phyloP scores from a whole-genome alignment of 441 rosid species.

The Metrosideros polymorpha region DNA sequence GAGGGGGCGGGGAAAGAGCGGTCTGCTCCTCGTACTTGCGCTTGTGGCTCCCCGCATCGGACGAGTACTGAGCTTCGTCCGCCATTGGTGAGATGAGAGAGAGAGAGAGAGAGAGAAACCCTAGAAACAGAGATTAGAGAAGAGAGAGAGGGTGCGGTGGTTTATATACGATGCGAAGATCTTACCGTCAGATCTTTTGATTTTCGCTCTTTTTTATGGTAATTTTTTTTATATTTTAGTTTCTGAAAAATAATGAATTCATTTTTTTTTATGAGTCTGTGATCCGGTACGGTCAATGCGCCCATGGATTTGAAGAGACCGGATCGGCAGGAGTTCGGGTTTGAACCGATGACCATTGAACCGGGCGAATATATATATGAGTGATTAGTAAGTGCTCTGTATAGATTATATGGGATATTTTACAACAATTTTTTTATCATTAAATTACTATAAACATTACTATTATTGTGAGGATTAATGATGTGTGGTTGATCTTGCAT shows the following conservation, averaged over 20 bases:
- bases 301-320: not conserved
- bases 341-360: too few species aligned
- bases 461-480: not conserved
- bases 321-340: not conserved
- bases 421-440: not conserved
- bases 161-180: not conserved
- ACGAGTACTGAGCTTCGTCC: slow-evolving; percentile 76
- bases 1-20: slow-evolving; percentile 36
- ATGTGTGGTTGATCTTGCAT: not conserved
- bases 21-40: slow-evolving; percentile 79
- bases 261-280: not conserved
- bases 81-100: slow-evolving; percentile 36
- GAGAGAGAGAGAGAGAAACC: slow-evolving; percentile 34
- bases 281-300: not conserved
- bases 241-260: not conserved
- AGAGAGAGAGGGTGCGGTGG: not conserved
- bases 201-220: not conserved
- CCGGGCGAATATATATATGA: too few species aligned
- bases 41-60: slow-evolving; percentile 38
- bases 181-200: not conserved
- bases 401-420: too few species aligned
- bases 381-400: too few species aligned
- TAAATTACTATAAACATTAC: not conserved
- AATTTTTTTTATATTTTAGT: not conserved
- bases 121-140: slow-evolving; percentile 20